Conservation (phyloP, 768 basidiomycete genomes). For the Neoboletus brunneissimus region DNA sequence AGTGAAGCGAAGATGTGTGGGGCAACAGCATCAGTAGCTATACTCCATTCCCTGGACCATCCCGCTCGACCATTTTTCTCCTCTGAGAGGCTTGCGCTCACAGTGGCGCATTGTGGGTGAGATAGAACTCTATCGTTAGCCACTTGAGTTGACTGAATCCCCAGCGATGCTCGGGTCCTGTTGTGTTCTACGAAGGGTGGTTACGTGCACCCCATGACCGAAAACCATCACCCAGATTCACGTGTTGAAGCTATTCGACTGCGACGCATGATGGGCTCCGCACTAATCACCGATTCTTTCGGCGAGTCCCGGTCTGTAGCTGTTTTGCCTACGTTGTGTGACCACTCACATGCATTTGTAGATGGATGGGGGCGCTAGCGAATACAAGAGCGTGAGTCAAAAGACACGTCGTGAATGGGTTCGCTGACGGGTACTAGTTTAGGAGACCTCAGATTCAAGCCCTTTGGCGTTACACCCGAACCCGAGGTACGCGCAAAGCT, state of each 20-base stretch:
- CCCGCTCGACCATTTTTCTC: constrained; percentile 83
- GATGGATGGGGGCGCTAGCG: constrained; percentile 93
- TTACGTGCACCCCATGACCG: constrained; percentile 80
- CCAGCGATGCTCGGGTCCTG: constrained; percentile 85
- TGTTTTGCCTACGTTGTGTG: neutral
- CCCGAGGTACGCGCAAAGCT: constrained; percentile 80
- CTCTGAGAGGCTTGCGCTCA: constrained; percentile 70
- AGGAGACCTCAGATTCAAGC: constrained; percentile 87
- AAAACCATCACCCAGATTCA: constrained; percentile 94
- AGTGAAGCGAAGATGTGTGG: constrained; percentile 74
- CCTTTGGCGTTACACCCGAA: constrained; percentile 89
- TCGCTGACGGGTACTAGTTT: constrained; percentile 46
- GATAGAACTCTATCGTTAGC: constrained; percentile 19
- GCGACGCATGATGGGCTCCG: constrained; percentile 85
- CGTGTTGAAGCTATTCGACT: constrained; percentile 81
- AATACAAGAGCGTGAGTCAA: constrained; percentile 80
- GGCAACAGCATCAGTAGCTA: constrained; percentile 85
- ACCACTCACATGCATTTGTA: constrained; percentile 26
- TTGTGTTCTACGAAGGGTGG: constrained; percentile 75
- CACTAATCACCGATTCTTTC: constrained; percentile 89
- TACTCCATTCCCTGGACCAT: constrained; percentile 86
- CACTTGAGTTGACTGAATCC: constrained; percentile 9
- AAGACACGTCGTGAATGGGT: neutral
- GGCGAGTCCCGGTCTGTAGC: constrained; percentile 76
- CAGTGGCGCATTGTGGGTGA: constrained; percentile 91